Evolutionary conservation across 768 basidiomycete genomes (phyloP), one percentile per base, ranked within the genome.

Genomic region (Lepiota brunneoincarnata): DNA sequence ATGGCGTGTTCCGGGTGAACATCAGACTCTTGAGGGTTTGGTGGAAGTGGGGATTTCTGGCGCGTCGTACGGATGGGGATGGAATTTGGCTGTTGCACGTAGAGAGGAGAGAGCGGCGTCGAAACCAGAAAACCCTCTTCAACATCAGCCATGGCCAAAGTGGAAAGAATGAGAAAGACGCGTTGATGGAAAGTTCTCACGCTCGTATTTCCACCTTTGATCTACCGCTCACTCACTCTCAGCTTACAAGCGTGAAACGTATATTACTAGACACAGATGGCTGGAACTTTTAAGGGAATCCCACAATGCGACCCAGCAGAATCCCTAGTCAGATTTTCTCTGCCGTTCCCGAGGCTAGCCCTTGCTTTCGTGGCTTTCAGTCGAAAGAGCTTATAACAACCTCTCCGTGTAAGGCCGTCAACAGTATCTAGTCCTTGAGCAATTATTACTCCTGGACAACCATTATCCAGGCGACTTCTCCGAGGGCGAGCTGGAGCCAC

Each of bases 1-100:
- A 79, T 78, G 42, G 92, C 91, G 74, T 94, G 92, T 67, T 92
- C 89, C 10, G 76, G 68, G 41, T 82, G 83, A 6, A 78, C 70
- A 64, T 74, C 72, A 6, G 77, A 70, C 26, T 76, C 73, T 11
- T 67, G 67, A 1, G 71, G 64, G n/a, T 69, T 62, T 28, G 76
- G 61, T 17, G 80, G 75, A 31, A 83, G 63, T 37, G 82, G 78
- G 3, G 76, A 60, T 53, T 82, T 78, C 57, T 77, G 77, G 54
- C 81, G 82, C 49, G 77, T 70, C 6, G 90, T 88, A 58, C 80
- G 80, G 20, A 91, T 69, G 6, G 79, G 71, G 47, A 83, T 67
- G 0, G 78, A 75, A 7, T 75, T 72, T 0, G 82, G 74, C 36
- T 79, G 77, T 7, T 78, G 64, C 2, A 83, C 73, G 59, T 76